Conservation (phyloP, 169 alveolate genomes). For the Theileria sp. region DNA sequence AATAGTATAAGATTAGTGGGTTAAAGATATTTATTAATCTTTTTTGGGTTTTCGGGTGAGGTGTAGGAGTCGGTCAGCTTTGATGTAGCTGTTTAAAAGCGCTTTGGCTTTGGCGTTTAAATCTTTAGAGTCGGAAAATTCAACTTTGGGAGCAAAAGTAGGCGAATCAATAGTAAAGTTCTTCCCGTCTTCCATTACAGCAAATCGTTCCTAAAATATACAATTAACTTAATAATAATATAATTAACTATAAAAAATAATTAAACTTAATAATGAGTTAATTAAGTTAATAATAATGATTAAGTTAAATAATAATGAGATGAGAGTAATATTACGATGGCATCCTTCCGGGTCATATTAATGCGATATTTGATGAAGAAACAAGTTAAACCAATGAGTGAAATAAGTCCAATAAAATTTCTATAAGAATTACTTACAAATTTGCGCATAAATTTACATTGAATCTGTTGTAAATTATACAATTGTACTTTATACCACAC, state of each 20-base stretch:
- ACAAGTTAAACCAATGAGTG: slow-evolving; percentile 1
- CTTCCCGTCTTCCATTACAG: slow-evolving; percentile 48
- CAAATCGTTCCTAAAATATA: slow-evolving; percentile 53
- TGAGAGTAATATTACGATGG: slow-evolving; percentile 25
- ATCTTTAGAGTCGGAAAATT: slow-evolving; percentile 13
- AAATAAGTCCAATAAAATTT: slow-evolving; percentile 14
- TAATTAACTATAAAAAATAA: no score
- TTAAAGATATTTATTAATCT: no score
- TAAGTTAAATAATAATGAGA: slow-evolving; percentile 1
- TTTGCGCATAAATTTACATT: background rate
- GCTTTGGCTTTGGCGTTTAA: slow-evolving; percentile 1
- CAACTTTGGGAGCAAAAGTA: slow-evolving; percentile 57
- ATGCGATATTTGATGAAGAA: slow-evolving; percentile 19
- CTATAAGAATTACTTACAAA: background rate
- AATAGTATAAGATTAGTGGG: no score
- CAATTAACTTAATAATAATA: no score
- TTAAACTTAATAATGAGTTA: no score
- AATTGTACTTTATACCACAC: background rate
- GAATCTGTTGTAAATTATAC: background rate
- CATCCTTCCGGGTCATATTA: slow-evolving; percentile 33
- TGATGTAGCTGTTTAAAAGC: background rate
- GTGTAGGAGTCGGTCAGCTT: background rate
- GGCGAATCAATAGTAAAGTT: slow-evolving; percentile 27
- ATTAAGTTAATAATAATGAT: no score
- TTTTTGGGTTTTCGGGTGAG: background rate